Percentiles rank a stretch among this genome's conserved stretches.
These are phyloP conservation scores for Gonapodya prolifera DNA, from an alignment of 192 early-diverging fungal genomes.

Conservation along the genomic window DNA sequence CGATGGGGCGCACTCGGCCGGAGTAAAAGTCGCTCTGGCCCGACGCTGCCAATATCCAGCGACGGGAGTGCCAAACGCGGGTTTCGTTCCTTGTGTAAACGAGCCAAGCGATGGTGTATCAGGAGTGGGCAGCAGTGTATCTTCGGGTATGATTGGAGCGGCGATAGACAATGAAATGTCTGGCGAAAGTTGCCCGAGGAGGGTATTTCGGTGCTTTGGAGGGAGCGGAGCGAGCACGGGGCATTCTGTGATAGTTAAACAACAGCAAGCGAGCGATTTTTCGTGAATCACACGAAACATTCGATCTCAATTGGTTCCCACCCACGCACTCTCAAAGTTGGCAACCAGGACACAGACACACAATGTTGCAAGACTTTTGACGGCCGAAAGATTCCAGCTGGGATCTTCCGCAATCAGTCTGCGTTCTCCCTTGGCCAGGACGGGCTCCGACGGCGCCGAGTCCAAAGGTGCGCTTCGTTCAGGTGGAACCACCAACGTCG, in stretches of 20 bases:
- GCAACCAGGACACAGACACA: slow-evolving; percentile 34
- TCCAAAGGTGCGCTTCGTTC: too few relatives aligned
- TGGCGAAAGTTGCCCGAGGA: not conserved
- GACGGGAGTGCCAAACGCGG: not conserved
- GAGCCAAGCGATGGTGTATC: not conserved
- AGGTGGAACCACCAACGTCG: too few relatives aligned
- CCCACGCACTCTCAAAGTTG: slow-evolving; percentile 32
- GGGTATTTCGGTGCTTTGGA: not conserved
- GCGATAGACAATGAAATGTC: not conserved
- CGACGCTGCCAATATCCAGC: not conserved
- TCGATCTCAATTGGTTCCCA: not conserved
- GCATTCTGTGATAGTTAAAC: not conserved
- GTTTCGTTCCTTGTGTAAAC: not conserved
- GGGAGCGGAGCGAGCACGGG: slow-evolving; percentile 2
- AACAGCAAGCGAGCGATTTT: too few relatives aligned
- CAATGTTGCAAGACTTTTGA: slow-evolving; percentile 32
- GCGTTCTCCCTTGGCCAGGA: slow-evolving; percentile 12
- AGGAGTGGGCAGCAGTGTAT: not conserved
- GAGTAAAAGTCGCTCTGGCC: not conserved
- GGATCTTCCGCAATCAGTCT: slow-evolving; percentile 40
- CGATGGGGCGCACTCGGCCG: not conserved
- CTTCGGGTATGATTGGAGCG: not conserved
- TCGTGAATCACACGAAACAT: not conserved
- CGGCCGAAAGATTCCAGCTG: slow-evolving; percentile 42
- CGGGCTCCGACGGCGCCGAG: not conserved